Evolutionary conservation across 805 yeast species (phyloP).

Genomic region (Monosporozyma unispora): DNA sequence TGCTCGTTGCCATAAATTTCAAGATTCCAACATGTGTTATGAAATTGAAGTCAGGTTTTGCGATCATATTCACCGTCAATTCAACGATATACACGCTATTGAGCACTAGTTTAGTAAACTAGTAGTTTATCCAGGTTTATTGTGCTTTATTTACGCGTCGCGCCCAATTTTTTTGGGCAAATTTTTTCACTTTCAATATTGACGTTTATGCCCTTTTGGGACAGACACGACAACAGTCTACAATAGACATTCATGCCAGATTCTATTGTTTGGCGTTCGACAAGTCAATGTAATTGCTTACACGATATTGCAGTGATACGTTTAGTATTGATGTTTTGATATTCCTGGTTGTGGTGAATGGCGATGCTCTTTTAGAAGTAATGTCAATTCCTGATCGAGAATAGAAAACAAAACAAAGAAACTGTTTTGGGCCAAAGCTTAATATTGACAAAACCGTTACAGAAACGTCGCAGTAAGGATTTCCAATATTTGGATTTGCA

Average conservation of each 20-base stretch:
- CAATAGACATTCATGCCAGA: not conserved
- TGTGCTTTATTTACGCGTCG: not conserved
- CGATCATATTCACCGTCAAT: too few species aligned
- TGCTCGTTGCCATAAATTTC: too few species aligned
- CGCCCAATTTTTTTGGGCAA: not conserved
- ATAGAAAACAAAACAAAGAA: not conserved
- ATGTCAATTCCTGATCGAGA: not conserved
- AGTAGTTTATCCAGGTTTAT: too few species aligned
- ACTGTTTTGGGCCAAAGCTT: not conserved
- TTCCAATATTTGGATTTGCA: not conserved
- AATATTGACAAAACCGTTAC: not conserved
- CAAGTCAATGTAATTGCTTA: not conserved
- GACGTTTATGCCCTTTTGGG: slow-evolving; percentile 5
- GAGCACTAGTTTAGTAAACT: too few species aligned
- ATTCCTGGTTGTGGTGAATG: slow-evolving; percentile 1
- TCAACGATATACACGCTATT: too few species aligned
- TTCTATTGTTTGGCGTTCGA: not conserved
- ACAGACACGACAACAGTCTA: slow-evolving; percentile 7
- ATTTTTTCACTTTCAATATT: not conserved
- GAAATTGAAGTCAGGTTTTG: too few species aligned
- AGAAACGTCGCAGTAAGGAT: too few species aligned
- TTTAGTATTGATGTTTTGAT: not conserved
- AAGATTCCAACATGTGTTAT: too few species aligned
- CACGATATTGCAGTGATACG: not conserved
- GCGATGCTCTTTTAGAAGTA: not conserved